These are phyloP conservation scores for Xylona heveae DNA, from an alignment of 495 filamentous ascomycete species.

Conservation along the genomic window DNA sequence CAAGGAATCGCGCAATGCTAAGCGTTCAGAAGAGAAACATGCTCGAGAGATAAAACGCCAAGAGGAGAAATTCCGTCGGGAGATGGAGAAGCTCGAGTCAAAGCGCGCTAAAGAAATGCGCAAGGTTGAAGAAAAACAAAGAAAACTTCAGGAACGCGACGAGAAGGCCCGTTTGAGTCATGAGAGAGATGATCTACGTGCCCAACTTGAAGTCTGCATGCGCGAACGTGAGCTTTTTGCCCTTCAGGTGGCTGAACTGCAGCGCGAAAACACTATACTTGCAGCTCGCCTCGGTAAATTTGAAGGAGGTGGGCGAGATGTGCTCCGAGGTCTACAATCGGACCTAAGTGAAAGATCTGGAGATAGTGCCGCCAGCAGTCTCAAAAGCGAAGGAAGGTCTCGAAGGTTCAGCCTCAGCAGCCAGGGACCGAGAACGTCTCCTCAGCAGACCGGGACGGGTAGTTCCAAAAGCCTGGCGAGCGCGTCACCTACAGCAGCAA, in stretches of 20 bases:
- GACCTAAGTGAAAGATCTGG: no score
- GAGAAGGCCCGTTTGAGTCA: conserved; percentile 7
- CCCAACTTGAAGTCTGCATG: conserved; percentile 11
- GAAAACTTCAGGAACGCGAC: conserved; percentile 16
- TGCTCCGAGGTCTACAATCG: no score
- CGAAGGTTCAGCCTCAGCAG: no score
- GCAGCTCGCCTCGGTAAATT: conserved; percentile 2
- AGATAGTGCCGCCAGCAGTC: no score
- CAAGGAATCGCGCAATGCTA: conserved; percentile 11
- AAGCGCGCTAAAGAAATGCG: conserved; percentile 21
- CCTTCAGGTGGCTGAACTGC: conserved; percentile 18
- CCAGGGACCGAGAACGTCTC: no score
- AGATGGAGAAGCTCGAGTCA: conserved; percentile 38
- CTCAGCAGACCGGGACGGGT: no score
- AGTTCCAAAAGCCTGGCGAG: no score
- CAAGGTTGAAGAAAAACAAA: conserved; percentile 13
- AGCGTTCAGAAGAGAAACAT: conserved; percentile 36
- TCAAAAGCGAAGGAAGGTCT: no score
- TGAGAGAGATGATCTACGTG: conserved; percentile 15
- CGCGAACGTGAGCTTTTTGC: conserved; percentile 15
- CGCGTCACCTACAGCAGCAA: no score
- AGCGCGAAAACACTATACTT: conserved; percentile 18
- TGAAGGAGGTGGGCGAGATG: no score
- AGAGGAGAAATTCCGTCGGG: conserved; percentile 39
- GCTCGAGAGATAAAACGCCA: conserved; percentile 34